A percentile compares a stretch with the other conserved stretches of the same genome.
Conservation (phyloP, 1,139 yeast genomes). For the Eremothecium coryli region DNA sequence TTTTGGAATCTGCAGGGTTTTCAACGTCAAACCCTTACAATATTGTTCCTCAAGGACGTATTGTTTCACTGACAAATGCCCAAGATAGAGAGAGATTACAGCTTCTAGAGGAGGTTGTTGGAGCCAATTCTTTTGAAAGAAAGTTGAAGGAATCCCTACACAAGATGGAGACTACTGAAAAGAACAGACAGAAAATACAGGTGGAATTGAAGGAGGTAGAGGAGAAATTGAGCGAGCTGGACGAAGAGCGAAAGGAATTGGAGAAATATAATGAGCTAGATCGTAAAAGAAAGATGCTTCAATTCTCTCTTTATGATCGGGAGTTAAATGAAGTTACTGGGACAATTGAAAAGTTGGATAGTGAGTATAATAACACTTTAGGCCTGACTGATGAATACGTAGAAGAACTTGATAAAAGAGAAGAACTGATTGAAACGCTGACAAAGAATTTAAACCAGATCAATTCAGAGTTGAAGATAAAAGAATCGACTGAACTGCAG, state of each 20-base stretch:
- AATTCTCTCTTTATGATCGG: conserved; percentile 68
- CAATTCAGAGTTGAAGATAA: conserved; percentile 35
- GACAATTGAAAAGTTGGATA: conserved; percentile 54
- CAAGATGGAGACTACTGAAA: conserved; percentile 66
- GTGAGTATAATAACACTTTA: conserved; percentile 45
- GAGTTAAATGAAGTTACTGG: conserved; percentile 56
- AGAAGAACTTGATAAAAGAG: conserved; percentile 40
- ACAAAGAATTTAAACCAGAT: conserved; percentile 26
- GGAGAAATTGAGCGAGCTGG: conserved; percentile 65
- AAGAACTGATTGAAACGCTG: conserved; percentile 37
- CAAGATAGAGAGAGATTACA: conserved; percentile 73
- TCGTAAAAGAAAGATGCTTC: conserved; percentile 58
- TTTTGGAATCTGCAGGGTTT: conserved; percentile 88
- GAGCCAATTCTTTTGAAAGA: conserved; percentile 83
- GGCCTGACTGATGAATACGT: conserved; percentile 35
- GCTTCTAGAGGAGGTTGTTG: conserved; percentile 84
- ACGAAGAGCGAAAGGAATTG: conserved; percentile 71
- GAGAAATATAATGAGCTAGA: conserved; percentile 61
- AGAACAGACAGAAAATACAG: conserved; percentile 64
- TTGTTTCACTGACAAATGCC: conserved; percentile 78
- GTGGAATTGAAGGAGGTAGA: conserved; percentile 65
- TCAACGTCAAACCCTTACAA: conserved; percentile 87
- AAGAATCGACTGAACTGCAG: conserved; percentile 44
- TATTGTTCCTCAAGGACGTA: conserved; percentile 94
- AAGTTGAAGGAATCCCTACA: conserved; percentile 70